phyloP scores from a whole-genome alignment of 1,284 basidiomycete genomes.

The Wolfiporia cocos region DNA sequence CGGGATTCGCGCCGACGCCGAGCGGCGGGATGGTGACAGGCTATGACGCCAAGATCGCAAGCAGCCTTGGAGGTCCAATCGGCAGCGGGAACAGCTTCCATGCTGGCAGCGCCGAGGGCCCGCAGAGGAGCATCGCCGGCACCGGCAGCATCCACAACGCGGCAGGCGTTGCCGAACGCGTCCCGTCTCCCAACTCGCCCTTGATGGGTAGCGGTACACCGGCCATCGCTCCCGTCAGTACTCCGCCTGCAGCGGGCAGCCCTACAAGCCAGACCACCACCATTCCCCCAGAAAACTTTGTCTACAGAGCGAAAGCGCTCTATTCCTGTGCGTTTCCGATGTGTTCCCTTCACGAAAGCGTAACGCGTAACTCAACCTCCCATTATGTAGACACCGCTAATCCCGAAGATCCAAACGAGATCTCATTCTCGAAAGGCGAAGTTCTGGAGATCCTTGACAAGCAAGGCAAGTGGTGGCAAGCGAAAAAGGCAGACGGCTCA shows the following conservation, averaged over 20 bases:
- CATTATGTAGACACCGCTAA: slow-evolving; percentile 85
- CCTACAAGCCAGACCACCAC: slow-evolving; percentile 8
- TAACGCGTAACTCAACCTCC: too few species aligned
- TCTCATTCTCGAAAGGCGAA: slow-evolving; percentile 92
- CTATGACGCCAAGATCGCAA: slow-evolving; percentile 53
- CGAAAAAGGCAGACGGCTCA: slow-evolving; percentile 77
- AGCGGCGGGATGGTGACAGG: slow-evolving; percentile 46
- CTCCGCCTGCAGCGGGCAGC: slow-evolving; percentile 13
- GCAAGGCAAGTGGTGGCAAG: slow-evolving; percentile 95
- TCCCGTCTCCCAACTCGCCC: slow-evolving; percentile 48
- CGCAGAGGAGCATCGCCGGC: slow-evolving; percentile 38
- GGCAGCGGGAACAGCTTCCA: slow-evolving; percentile 63
- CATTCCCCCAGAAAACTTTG: slow-evolving; percentile 12
- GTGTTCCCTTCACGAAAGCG: too few species aligned
- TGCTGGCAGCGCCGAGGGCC: slow-evolving; percentile 31
- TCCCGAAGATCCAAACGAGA: slow-evolving; percentile 93
- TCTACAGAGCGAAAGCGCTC: slow-evolving; percentile 80
- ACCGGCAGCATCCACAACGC: slow-evolving; percentile 32
- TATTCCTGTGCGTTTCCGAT: slow-evolving; percentile 79
- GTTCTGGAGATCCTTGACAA: slow-evolving; percentile 93
- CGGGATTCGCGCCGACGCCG: slow-evolving; percentile 32
- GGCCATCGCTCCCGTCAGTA: slow-evolving; percentile 46
- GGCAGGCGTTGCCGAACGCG: slow-evolving; percentile 36
- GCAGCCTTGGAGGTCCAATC: slow-evolving; percentile 39
- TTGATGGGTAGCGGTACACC: slow-evolving; percentile 52